Evolutionary conservation across 2,329 filamentous ascomycete species (phyloP).

Genomic region (Talaromyces sp.): DNA sequence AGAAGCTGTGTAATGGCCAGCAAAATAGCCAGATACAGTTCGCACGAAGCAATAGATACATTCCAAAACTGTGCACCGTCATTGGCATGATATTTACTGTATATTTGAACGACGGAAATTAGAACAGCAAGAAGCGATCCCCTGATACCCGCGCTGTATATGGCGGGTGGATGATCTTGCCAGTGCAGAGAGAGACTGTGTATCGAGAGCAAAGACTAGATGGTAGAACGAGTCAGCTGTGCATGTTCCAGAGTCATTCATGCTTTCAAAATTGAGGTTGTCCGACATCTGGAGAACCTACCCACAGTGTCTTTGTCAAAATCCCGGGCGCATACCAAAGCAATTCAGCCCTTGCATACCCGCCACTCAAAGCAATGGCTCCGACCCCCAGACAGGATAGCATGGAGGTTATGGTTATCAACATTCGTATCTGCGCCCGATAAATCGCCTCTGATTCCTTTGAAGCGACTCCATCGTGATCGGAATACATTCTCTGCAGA

Average conservation of each 20-base stretch:
- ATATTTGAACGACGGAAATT: not conserved
- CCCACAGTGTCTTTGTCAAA: not conserved
- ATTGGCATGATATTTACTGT: not conserved
- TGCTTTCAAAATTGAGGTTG: too few relatives aligned
- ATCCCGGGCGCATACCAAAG: not conserved
- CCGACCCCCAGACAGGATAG: not conserved
- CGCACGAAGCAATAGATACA: not conserved
- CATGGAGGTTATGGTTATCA: not conserved
- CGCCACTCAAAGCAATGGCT: not conserved
- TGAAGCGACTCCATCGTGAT: not conserved
- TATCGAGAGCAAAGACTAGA: not conserved
- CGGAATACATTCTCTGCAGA: not conserved
- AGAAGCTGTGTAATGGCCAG: not conserved
- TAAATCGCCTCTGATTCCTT: not conserved
- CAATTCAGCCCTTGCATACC: not conserved
- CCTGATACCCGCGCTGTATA: not conserved
- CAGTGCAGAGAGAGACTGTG: not conserved
- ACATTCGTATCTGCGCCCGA: slow-evolving; percentile 25
- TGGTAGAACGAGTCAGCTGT: not conserved
- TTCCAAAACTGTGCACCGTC: not conserved
- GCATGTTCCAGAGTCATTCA: not conserved
- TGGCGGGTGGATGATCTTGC: not conserved
- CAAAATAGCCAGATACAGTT: not conserved
- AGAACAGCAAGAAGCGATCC: not conserved
- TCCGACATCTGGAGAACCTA: not conserved